Base-by-base conservation (phyloP, 2,329 filamentous ascomycete genomes). In the Chalaropsis ovoidea region DNA sequence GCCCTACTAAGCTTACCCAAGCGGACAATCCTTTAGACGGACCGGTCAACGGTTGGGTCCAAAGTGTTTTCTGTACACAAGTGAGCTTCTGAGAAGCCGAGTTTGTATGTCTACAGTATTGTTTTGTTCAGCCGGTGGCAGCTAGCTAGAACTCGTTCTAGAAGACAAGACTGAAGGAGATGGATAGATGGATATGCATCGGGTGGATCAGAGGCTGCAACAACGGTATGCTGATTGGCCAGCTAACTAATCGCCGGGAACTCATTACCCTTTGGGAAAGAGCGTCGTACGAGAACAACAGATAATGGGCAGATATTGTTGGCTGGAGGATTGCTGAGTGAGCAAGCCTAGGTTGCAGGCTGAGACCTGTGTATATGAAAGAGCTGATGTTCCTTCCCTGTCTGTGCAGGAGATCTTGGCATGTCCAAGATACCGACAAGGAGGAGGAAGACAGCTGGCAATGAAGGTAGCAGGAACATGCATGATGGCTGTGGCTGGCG, bases 271-370 rank as follows among this genome's bases (percentile, higher is more conserved):
- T 35, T 35, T 39, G 15, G 54, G 54, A 58, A 39, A 19, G 47
- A 17, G 31, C 2, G 17, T 58, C 54, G n/a, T 58, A 39, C 54
- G 54, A 58, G 27, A 35, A 35, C 54, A 39, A n/a, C 27, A 17
- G 31, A 58, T 17, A 58, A 39, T 58, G 54, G 54, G 54, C 54
- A 58, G 54, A 58, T 58, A 15, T 39, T 54, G 49, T 54, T 58
- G 27, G n/a, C 11, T 58, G 54, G n/a, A 35, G 54, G 54, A 31
- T 58, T 22, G 27, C 54, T n/a, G 27, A 58, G 31, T 58, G n/a
- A 58, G 27, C 15, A 17, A 10, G 27, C 27, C 8, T 2, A 11
- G 27, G 54, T 11, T 39, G 54, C 19, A 39, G 27, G 15, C 54
- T 5, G 8, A 39, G 35, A 7, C 8, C 35, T 1, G 3, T 39